phyloP scores from a whole-genome alignment of 306 rosid species.

The Rubus idaeus region DNA sequence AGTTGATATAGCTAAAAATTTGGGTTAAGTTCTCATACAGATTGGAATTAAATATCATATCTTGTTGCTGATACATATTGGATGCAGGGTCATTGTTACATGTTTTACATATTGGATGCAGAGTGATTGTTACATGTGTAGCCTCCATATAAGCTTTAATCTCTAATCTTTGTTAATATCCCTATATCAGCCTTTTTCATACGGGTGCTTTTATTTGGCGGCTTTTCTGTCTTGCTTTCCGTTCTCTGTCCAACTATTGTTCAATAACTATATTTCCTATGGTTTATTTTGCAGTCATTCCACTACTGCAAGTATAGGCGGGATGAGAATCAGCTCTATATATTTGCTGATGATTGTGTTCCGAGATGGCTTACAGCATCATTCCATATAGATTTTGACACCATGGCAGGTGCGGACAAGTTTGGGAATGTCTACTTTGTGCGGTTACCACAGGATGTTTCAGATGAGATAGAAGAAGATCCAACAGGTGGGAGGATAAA shows the following conservation, averaged over 20 bases:
- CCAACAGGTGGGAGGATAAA: conserved; percentile 97
- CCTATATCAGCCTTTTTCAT: background rate
- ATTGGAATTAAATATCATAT: background rate
- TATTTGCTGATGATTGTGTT: conserved; percentile 92
- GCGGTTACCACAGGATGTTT: conserved; percentile 85
- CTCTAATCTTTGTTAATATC: background rate
- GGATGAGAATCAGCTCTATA: conserved; percentile 92
- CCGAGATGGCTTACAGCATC: conserved; percentile 98
- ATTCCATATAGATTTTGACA: conserved; percentile 91
- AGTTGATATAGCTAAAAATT: background rate
- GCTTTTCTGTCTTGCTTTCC: background rate
- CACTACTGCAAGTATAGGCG: conserved; percentile 97
- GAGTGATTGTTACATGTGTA: background rate
- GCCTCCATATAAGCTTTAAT: background rate
- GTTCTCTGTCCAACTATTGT: background rate
- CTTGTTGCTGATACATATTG: background rate
- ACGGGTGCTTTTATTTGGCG: background rate
- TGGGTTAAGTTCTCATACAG: background rate
- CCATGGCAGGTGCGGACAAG: conserved; percentile 99
- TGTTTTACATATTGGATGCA: background rate
- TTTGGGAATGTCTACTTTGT: conserved; percentile 90
- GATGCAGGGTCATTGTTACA: background rate
- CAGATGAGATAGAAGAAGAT: conserved; percentile 97
- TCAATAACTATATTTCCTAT: conserved; percentile 18
- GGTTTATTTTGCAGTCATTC: conserved; percentile 72